phyloP scores from a whole-genome alignment of 768 basidiomycete species.

The Boletus rubropictus region DNA sequence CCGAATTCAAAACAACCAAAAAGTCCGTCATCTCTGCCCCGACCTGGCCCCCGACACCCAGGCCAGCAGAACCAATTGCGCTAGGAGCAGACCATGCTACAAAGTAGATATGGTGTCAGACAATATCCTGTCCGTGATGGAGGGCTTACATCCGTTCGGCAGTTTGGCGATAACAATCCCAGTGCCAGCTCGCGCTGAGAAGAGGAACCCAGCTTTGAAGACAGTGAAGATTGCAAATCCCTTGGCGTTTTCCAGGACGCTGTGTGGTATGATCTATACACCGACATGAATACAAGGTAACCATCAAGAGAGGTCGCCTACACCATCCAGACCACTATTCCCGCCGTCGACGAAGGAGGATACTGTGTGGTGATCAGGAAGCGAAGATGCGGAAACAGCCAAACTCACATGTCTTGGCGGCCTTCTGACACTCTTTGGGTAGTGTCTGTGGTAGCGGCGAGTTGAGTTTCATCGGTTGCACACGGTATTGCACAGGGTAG shows the following conservation, averaged over 20 bases:
- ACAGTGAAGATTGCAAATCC: slow-evolving; percentile 92
- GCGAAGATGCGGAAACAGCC: neutral
- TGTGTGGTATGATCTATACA: slow-evolving; percentile 48
- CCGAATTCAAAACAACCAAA: slow-evolving; percentile 80
- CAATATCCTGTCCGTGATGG: neutral
- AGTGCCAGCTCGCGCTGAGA: slow-evolving; percentile 74
- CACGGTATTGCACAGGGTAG: neutral
- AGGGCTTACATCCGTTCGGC: slow-evolving; percentile 67
- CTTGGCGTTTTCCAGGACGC: slow-evolving; percentile 49
- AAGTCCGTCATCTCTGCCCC: slow-evolving; percentile 91
- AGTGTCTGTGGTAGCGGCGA: slow-evolving; percentile 50
- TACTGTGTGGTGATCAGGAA: slow-evolving; percentile 41
- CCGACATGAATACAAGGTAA: neutral
- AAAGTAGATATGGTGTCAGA: slow-evolving; percentile 37
- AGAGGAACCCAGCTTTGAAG: slow-evolving; percentile 63
- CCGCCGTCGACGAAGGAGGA: slow-evolving; percentile 75
- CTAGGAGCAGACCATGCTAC: slow-evolving; percentile 92
- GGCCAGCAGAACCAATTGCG: slow-evolving; percentile 88
- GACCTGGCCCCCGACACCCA: slow-evolving; percentile 80
- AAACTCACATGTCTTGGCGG: slow-evolving; percentile 74
- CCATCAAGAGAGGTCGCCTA: slow-evolving; percentile 25
- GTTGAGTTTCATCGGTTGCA: slow-evolving; percentile 40
- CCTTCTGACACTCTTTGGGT: slow-evolving; percentile 81
- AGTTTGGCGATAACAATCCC: slow-evolving; percentile 86
- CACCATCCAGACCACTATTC: slow-evolving; percentile 83